Conservation (phyloP, 805 yeast genomes). For the Saccharomycopsis babjevae region DNA sequence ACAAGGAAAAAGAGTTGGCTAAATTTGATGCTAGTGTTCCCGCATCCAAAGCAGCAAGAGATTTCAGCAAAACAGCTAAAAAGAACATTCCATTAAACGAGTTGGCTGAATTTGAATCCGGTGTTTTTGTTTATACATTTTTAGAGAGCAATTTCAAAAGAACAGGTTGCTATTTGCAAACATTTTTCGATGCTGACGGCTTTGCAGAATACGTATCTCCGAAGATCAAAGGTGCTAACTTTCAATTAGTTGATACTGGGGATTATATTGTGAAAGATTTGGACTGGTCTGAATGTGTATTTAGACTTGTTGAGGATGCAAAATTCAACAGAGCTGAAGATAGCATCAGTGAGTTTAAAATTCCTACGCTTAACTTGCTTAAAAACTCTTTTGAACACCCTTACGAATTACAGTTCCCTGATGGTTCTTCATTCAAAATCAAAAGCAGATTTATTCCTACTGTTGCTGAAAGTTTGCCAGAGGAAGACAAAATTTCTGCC, state of each 20-base stretch:
- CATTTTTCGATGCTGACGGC: slow-evolving; percentile 67
- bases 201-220: slow-evolving; percentile 53
- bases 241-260: slow-evolving; percentile 43
- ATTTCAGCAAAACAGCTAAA: slow-evolving; percentile 28
- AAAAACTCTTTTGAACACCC: slow-evolving; percentile 57
- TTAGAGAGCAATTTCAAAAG: slow-evolving; percentile 46
- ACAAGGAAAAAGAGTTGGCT: slow-evolving; percentile 24
- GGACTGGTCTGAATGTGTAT: slow-evolving; percentile 55
- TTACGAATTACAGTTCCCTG: slow-evolving; percentile 40
- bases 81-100: slow-evolving; percentile 48
- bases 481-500: slow-evolving; percentile 63
- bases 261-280: slow-evolving; percentile 73
- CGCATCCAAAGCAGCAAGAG: slow-evolving; percentile 20
- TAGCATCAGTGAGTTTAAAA: slow-evolving; percentile 46
- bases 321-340: slow-evolving; percentile 46
- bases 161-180: slow-evolving; percentile 57
- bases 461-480: slow-evolving; percentile 48
- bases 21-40: slow-evolving; percentile 27
- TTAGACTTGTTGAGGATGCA: slow-evolving; percentile 51
- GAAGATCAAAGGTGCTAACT: slow-evolving; percentile 29
- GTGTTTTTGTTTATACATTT: slow-evolving; percentile 65
- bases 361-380: slow-evolving; percentile 59
- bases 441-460: slow-evolving; percentile 77
- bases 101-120: slow-evolving; percentile 51
- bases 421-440: slow-evolving; percentile 42